phyloP scores from a whole-genome alignment of 495 filamentous ascomycete genomes.

The Aspergillus cristatus region DNA sequence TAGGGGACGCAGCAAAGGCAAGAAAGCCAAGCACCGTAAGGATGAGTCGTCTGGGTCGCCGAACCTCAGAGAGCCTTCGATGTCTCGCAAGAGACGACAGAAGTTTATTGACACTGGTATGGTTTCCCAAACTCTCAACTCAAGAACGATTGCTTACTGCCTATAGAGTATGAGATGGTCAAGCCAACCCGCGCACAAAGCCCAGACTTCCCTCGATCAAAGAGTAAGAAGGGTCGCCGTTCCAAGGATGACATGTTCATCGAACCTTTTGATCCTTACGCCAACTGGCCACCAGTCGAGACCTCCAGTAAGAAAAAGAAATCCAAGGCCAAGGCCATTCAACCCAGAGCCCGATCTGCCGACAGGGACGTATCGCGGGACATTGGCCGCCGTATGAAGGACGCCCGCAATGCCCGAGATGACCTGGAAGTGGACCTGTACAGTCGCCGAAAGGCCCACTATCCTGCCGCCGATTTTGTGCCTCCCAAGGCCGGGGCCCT shows the following conservation, averaged over 20 bases:
- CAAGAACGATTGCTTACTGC: too few species aligned
- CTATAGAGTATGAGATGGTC: too few species aligned
- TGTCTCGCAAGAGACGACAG: too few species aligned
- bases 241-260: conserved; percentile 53
- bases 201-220: conserved; percentile 21
- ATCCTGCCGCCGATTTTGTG: conserved; percentile 43
- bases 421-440: conserved; percentile 54
- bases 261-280: conserved; percentile 34
- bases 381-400: conserved; percentile 1
- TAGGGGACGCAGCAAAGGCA: conserved; percentile 22
- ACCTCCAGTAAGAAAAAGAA: too few species aligned
- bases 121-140: too few species aligned
- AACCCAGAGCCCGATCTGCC: too few species aligned
- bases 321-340: too few species aligned
- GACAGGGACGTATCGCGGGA: too few species aligned
- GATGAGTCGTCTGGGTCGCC: conserved; percentile 23
- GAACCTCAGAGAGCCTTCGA: conserved; percentile 33
- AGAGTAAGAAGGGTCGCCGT: conserved; percentile 17
- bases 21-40: conserved; percentile 16
- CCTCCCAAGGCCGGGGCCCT: too few species aligned
- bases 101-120: too few species aligned
- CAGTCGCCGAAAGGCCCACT: conserved; percentile 46
- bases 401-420: conserved; percentile 8
- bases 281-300: too few species aligned
- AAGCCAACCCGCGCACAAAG: conserved; percentile 27